Conservation (phyloP, 208 protist genomes). For the Wallacemonas rigidus region DNA sequence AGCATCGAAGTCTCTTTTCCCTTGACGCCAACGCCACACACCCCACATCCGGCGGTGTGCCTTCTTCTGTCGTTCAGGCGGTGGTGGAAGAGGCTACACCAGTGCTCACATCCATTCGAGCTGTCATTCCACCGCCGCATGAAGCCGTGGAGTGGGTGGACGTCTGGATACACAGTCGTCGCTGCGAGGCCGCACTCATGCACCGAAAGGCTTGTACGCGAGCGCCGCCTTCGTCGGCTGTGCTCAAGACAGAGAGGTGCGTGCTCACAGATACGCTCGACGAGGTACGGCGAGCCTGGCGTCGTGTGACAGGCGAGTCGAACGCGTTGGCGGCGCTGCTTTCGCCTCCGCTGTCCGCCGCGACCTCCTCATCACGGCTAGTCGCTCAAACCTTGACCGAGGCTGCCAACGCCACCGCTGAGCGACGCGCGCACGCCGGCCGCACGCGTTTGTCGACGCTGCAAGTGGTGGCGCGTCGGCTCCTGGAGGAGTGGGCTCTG, state of each 20-base stretch:
- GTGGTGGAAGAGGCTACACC: not conserved
- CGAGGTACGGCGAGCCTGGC: not conserved
- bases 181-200: not conserved
- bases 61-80: not conserved
- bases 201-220: not conserved
- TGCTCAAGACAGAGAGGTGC: not conserved
- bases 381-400: not conserved
- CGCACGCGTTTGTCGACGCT: not conserved
- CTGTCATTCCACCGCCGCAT: not conserved
- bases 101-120: not conserved
- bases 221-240: not conserved
- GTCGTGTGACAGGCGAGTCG: not conserved
- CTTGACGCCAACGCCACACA: not conserved
- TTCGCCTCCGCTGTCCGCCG: not conserved
- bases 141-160: slow-evolving; percentile 6
- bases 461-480: not conserved
- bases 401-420: not conserved
- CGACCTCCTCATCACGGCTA: not conserved
- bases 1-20: slow-evolving; percentile 1
- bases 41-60: no score
- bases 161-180: not conserved
- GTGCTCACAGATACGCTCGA: not conserved
- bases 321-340: no score
- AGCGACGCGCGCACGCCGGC: not conserved
- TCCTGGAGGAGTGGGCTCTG: slow-evolving; percentile 10